Evolutionary conservation across 345 rosid species (phyloP).

Genomic region (Carallia pectinifolia): DNA sequence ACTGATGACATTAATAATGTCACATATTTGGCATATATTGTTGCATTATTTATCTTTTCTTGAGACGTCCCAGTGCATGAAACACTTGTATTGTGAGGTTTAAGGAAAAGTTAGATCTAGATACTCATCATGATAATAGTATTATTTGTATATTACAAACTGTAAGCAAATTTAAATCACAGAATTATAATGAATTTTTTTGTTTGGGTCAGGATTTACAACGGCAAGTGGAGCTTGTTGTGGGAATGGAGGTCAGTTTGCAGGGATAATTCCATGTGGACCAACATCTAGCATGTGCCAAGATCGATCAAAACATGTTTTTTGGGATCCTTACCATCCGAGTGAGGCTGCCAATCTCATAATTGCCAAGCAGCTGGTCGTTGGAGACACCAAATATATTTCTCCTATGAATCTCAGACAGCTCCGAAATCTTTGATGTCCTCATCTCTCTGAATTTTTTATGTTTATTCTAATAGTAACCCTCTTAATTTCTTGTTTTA

Average conservation of each 20-base stretch:
- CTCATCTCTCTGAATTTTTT: not conserved
- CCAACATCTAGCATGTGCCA: conserved; percentile 61
- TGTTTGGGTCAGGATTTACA: conserved; percentile 46
- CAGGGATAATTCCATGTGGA: conserved; percentile 89
- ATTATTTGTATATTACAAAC: no score
- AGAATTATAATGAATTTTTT: no score
- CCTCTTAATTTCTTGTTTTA: no score
- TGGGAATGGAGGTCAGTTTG: conserved; percentile 75
- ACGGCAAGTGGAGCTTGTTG: conserved; percentile 77
- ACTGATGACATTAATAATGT: no score
- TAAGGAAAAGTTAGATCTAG: no score
- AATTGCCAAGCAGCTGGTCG: conserved; percentile 54
- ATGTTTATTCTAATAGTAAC: no score
- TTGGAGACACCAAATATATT: conserved; percentile 47
- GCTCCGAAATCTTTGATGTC: conserved; percentile 50
- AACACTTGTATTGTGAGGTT: no score
- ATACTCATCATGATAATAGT: no score
- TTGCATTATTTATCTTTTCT: no score
- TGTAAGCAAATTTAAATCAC: no score
- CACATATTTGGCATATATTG: not conserved
- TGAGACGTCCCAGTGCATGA: no score
- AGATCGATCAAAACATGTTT: conserved; percentile 66
- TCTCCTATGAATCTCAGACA: conserved; percentile 68
- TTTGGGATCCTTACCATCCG: conserved; percentile 90
- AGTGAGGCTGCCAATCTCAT: conserved; percentile 76